Evolutionary conservation across 257 asterid genomes (phyloP), one percentile per base, ranked within the genome.

Genomic region (Fraxinus excelsior): DNA sequence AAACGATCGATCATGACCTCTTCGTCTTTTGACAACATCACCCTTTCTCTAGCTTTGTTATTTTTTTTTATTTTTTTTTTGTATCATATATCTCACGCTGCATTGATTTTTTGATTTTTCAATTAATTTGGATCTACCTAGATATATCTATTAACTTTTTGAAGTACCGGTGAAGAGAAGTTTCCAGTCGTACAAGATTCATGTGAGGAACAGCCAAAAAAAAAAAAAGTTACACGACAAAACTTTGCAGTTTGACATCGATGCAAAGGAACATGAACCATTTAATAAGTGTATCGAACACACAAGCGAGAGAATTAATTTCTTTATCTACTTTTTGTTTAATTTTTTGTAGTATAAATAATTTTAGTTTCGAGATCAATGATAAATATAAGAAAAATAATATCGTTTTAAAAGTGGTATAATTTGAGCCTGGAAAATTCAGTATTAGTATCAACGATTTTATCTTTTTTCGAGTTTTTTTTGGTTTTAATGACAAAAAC

Each of bases 171-270:
- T 60, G 80, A 83, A 73, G 71, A 74, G 53, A 81, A 74, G 69
- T 56, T 49, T 71, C 25, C 16, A n/a, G 29, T 69, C 32, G 74
- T 23, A 28, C 85, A 72, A 77, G 85, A 75, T 71, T 68, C 90
- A 84, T 79, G 90, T 84, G 90, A 81, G 73, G 72, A 51, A 76
- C 64, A 49, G 74, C 76, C 0, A 4, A 38, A 38, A 35, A 60
- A 67, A 72, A 28, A 35, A 60, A 67, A 72, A 28, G 78, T 38
- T 18, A 38, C 38, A 51, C 0, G 65, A 37, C 29, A 67, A 71
- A 34, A 38, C 70, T 64, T 25, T 16, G 40, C 40, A 18, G 23
- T 19, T 80, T 19, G n/a, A 35, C 70, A 64, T 75, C 72, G 77
- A 67, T 72, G 67, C 74, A 65, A 67, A 71, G 23, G 32, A 73